These are phyloP conservation scores for Fusarium lyarnte DNA, from an alignment of 2,329 filamentous ascomycete genomes.

Conservation along the genomic window DNA sequence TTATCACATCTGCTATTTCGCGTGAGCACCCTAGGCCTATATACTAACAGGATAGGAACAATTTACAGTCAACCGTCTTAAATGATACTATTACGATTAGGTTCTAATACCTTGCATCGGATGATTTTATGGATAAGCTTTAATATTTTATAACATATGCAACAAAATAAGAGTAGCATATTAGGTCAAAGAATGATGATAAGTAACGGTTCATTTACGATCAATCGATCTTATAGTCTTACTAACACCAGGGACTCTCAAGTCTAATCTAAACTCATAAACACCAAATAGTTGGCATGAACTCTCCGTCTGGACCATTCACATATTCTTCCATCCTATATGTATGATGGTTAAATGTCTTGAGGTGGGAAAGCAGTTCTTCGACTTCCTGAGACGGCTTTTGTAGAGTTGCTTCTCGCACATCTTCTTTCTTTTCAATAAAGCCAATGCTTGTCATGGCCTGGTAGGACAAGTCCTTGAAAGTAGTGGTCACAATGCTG, in stretches of 20 bases:
- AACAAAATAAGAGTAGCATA: not conserved
- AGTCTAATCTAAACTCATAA: too few species aligned
- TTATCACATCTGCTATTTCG: not conserved
- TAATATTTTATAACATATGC: too few species aligned
- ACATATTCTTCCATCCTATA: not conserved
- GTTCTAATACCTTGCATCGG: not conserved
- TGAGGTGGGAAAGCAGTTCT: not conserved
- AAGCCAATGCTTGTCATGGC: not conserved
- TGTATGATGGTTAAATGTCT: not conserved
- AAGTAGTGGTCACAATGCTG: not conserved
- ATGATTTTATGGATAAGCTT: not conserved
- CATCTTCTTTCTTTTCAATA: too few species aligned
- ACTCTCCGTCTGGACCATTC: not conserved
- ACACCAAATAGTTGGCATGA: too few species aligned
- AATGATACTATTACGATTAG: not conserved
- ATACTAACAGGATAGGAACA: accelerated
- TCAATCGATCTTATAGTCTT: not conserved
- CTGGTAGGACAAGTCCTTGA: not conserved
- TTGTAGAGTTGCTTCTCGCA: not conserved
- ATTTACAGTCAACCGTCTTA: too few species aligned
- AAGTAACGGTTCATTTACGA: not conserved
- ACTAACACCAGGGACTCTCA: too few species aligned
- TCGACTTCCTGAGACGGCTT: not conserved
- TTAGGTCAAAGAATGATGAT: not conserved
- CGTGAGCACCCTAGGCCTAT: not conserved